phyloP scores from a whole-genome alignment of 2,329 filamentous ascomycete species.

The Huntiella abstrusa region DNA sequence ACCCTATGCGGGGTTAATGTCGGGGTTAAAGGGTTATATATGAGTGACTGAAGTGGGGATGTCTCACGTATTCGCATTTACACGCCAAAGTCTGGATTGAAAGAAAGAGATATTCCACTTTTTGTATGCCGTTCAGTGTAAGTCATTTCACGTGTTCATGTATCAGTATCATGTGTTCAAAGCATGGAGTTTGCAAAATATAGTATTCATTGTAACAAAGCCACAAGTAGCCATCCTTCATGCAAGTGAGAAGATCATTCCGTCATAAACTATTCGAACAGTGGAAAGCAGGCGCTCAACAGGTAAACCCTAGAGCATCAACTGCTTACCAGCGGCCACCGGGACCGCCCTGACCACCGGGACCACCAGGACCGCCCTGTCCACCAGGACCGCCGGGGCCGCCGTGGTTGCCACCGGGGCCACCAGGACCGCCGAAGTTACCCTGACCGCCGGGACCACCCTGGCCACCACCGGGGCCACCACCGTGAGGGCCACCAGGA shows the following conservation, averaged over 20 bases:
- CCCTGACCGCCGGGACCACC: conserved; percentile 1
- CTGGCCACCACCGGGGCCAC: background rate
- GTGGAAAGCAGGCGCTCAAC: background rate
- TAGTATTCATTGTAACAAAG: background rate
- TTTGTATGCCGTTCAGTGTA: background rate
- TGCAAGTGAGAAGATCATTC: background rate
- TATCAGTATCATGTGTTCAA: background rate
- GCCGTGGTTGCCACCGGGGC: background rate
- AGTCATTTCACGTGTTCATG: background rate
- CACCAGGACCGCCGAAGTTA: background rate
- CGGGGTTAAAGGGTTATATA: background rate
- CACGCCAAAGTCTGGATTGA: background rate
- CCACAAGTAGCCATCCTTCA: background rate
- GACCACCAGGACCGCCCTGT: background rate
- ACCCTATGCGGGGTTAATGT: background rate
- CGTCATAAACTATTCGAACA: background rate
- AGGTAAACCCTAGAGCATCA: background rate
- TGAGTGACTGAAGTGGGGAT: background rate
- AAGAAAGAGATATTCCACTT: background rate
- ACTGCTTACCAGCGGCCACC: conserved; percentile 1
- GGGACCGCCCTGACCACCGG: conserved; percentile 3
- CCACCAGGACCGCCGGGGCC: background rate
- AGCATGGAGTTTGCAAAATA: background rate
- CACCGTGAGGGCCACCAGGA: background rate
- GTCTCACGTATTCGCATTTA: background rate